Base-by-base conservation (phyloP, 441 rosid species). In the Gossypium lobatum region DNA sequence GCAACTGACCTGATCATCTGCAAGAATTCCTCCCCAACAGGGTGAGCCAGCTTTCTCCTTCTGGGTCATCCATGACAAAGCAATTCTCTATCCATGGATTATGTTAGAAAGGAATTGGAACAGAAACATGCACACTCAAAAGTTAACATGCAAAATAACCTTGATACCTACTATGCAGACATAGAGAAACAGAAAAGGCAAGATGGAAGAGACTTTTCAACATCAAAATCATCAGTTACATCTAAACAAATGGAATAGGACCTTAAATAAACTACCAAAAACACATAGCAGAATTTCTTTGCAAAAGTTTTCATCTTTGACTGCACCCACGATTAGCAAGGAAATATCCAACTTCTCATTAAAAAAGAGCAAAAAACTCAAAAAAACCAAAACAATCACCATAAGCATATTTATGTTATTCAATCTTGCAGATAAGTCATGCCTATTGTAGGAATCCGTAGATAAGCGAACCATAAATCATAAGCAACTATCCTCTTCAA, bases 21-120 rank as follows among this genome's bases (percentile, higher is more conserved):
- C 99, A 73, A 95, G 96, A 76, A 95, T 95, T 81, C 99, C 99
- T 77, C 99, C 99, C 0, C 87, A 85, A 85, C 99, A 95, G 67
- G 88, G 81, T 13, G 78, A 6, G 75, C 89, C 78, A 3, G 81
- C 83, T 50, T 83, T 95, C 85, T 95, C 99, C 85, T 93, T 91
- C 70, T 91, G 89, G 72, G 83, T 77, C 99, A 95, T 95, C 99
- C 99, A 95, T 64, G 98, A 89, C 88, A 95, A 86, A 48, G 99
- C 99, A 82, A 95, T 95, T 77, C 92, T 86, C 99, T 95, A 88
- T 77, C 55, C 85, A 84, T 26, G 77, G 74, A 63, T 79, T 16
- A 54, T 68, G 42, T 64, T 21, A 5, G 28, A 73, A 11, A 25
- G 48, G n/a, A 57, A 70, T 55, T 39, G 52, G 54, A 17, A 42